Base-by-base conservation (phyloP, 1,284 basidiomycete genomes). In the Rhodotorula sp. region DNA sequence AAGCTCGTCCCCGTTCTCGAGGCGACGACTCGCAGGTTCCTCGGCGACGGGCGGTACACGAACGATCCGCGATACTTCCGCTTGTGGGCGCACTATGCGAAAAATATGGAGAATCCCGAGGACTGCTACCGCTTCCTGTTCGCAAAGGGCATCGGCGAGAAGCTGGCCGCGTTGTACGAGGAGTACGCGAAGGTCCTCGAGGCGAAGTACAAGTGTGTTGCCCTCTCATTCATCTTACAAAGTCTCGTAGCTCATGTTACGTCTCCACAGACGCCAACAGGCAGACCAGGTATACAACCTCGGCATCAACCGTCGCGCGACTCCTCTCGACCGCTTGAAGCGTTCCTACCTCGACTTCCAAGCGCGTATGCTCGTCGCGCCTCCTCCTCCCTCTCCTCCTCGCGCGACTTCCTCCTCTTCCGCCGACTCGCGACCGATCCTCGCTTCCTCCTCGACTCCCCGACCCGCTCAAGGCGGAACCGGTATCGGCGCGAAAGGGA, bases 41-140 rank as follows among this genome's bases (percentile, higher is more conserved):
- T 89, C 69, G 85, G 87, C 34, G 91, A 94, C 76, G 83, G 85
- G 46, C 83, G 87, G 37, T 98, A 95, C 81, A 87, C 87, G 76
- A 87, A 88, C 71, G 94, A 98, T 82, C 81, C 90, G 64, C 86
- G 94, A 51, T 96, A 97, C 80, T 84, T 97, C 59, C 90, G 89
- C 79, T 81, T 95, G 44, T 96, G 94, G 94, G 86, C 88, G 24
- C 83, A 89, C 69, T 93, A 93, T 78, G 87, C 91, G 2, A 85
- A 86, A 58, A 83, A 84, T 68, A 70, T 74, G 59, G 78, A 78
- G 59, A 86, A 87, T 65, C 80, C 81, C 51, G 76, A 86, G 82
- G 85, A 91, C 76, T 86, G 92, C 68, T 92, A 89, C 81, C 83
- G 86, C 37, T 89, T 89, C 78, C 81, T 95, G 62, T 83, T 92